Evolutionary conservation across 1,284 basidiomycete species (phyloP).

Genomic region (Peniophora sp.): DNA sequence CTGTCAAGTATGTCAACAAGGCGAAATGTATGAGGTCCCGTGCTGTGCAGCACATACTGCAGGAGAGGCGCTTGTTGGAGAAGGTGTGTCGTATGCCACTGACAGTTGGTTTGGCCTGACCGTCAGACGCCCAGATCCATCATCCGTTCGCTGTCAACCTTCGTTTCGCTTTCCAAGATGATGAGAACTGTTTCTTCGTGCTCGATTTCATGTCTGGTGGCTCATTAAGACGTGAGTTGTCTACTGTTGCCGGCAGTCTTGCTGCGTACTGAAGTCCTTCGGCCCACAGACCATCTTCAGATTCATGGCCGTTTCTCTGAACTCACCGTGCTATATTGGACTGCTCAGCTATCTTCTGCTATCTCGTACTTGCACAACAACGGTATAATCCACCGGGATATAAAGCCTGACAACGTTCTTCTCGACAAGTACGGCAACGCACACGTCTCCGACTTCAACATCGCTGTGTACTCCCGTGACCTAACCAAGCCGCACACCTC

Average conservation of each 20-base stretch:
- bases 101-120: neutral
- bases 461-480: slow-evolving; percentile 86
- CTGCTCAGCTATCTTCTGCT: neutral
- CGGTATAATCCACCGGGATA: slow-evolving; percentile 70
- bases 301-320: slow-evolving; percentile 45
- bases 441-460: slow-evolving; percentile 91
- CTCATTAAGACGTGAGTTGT: slow-evolving; percentile 77
- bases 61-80: slow-evolving; percentile 84
- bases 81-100: slow-evolving; percentile 47
- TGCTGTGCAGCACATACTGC: slow-evolving; percentile 90
- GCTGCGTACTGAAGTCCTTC: neutral
- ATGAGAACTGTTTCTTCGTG: slow-evolving; percentile 97
- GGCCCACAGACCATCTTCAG: slow-evolving; percentile 46
- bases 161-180: slow-evolving; percentile 96
- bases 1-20: slow-evolving; percentile 98
- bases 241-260: neutral
- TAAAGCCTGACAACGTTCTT: slow-evolving; percentile 90
- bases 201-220: slow-evolving; percentile 95
- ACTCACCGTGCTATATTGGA: slow-evolving; percentile 17
- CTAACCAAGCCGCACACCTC: slow-evolving; percentile 63
- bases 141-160: slow-evolving; percentile 92
- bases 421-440: slow-evolving; percentile 84
- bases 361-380: neutral
- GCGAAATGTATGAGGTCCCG: slow-evolving; percentile 86
- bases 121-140: slow-evolving; percentile 59